Percentiles rank a stretch among this genome's conserved stretches.
phyloP scores from a whole-genome alignment of 371 early-diverging fungal species.

The Basidiobolus heterosporus region DNA sequence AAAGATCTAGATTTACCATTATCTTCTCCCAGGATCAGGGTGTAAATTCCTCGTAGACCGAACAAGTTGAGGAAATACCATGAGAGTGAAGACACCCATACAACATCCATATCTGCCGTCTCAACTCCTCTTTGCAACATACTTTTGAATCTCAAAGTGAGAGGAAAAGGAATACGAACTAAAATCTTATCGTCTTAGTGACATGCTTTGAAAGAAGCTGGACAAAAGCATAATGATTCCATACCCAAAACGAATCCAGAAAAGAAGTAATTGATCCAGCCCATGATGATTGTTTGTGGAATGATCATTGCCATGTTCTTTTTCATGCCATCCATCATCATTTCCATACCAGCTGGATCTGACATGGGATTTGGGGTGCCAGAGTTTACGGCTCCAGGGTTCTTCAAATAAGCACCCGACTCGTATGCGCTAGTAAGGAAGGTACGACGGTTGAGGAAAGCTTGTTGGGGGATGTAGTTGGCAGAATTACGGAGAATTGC shows the following conservation, averaged over 20 bases:
- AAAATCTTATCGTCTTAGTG: background rate
- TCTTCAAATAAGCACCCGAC: constrained; percentile 65
- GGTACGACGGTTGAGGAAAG: constrained; percentile 51
- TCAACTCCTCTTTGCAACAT: constrained; percentile 95
- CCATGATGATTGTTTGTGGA: constrained; percentile 95
- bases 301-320: constrained; percentile 88
- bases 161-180: constrained; percentile 89
- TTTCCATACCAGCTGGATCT: constrained; percentile 83
- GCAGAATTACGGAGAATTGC: constrained; percentile 46
- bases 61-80: constrained; percentile 96
- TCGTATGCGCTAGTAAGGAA: constrained; percentile 63
- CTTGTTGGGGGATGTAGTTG: constrained; percentile 43
- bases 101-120: constrained; percentile 90
- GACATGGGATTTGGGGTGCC: constrained; percentile 65
- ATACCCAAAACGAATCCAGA: constrained; percentile 87
- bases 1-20: constrained; percentile 36
- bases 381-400: constrained; percentile 37
- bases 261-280: constrained; percentile 95
- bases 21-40: constrained; percentile 76
- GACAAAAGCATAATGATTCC: constrained; percentile 10
- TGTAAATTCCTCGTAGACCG: constrained; percentile 82
- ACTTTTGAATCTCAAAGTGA: constrained; percentile 87
- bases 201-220: too few species aligned
- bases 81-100: constrained; percentile 91
- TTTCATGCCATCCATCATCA: constrained; percentile 94